Evolutionary conservation across 441 rosid species (phyloP), one percentile per base, ranked within the genome.

Genomic region (Viola pubescens): DNA sequence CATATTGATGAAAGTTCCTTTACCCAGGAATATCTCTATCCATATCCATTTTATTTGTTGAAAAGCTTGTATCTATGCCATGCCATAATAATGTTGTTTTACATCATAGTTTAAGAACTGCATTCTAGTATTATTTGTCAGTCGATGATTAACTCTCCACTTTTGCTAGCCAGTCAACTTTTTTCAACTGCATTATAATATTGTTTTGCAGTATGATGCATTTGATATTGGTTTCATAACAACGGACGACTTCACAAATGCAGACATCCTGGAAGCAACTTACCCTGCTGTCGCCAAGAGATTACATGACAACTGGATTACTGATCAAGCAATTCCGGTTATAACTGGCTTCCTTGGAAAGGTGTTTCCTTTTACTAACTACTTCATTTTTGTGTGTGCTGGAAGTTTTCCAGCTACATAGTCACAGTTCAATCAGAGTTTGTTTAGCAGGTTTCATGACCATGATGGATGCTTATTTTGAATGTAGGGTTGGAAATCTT

Each of bases 271-370:
- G 60, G 94, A 88, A 71, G 92, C 85, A 75, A 86, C 96, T 46
- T 86, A 84, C 64, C 84, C 90, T 67, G 94, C 91, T 38, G 77
- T 88, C 68, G 82, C 86, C 5, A 82, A 84, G 72, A 88, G 77
- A 67, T 65, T 88, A 55, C 67, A 69, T 70, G 83, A 77, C 39
- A 76, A 86, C 9, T 46, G 90, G 87, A 75, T 55, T 67, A 75
- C 73, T 63, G 86, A 82, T 63, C 85, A 75, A 57, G 90, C 90
- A 57, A 80, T 88, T 63, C 96, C 96, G 48, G 48, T 88, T 67
- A 88, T 88, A 39, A 86, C 96, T 55, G 96, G 96, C 59, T 88
- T 79, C 76, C 90, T 88, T 0, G 96, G 96, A 71, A 88, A 82
- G 87, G 92, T 85, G 55, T 52, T 48, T 55, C 53, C 58, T 10